Base-by-base conservation (phyloP, 306 rosid genomes). In the Glycine latifolia region DNA sequence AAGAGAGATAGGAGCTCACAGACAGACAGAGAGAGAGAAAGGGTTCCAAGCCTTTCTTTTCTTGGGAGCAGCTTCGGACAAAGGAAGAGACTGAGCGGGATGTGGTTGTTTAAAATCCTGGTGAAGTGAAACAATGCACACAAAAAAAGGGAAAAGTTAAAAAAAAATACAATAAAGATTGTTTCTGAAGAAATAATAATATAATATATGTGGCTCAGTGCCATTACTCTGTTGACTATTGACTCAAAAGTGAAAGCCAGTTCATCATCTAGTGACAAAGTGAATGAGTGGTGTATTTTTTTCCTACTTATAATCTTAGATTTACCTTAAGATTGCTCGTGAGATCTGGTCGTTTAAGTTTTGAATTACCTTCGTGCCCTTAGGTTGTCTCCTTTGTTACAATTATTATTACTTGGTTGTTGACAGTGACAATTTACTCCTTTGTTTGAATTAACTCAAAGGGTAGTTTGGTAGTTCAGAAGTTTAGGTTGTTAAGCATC, bases 1-100 rank as follows among this genome's bases (percentile, higher is more conserved):
- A 76, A 82, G 75, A 82, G 68, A 78, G 88, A 81, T 7, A 71
- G 71, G 74, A 73, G 88, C 75, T 85, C 83, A 59, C 80, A 85
- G 60, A 58, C 17, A 78, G 47, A 52, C 44, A 41, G 10, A 35
- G 33, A 8, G 12, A 66, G 1, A 65, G 62, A 14, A 8, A 47
- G 17, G 17, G 75, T 48, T 49, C 10, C 74, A 50, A 20, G 78
- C 12, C 56, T 79, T 49, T 61, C 60, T 26, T 39, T 48, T 60
- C 61, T 39, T 48, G 71, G 63, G 26, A 43, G 53, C 70, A 80
- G 81, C 82, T 79, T 46, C 3, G 16, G 56, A 69, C 71, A 46
- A 15, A 10, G 71, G 62, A 80, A 41, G 72, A 31, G 52, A 12
- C 48, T 8, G 61, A 84, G 87, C 87, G 87, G 87, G 84, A 73